These are phyloP conservation scores for Excoecaria agallocha DNA, from an alignment of 345 rosid species.

Conservation along the genomic window DNA sequence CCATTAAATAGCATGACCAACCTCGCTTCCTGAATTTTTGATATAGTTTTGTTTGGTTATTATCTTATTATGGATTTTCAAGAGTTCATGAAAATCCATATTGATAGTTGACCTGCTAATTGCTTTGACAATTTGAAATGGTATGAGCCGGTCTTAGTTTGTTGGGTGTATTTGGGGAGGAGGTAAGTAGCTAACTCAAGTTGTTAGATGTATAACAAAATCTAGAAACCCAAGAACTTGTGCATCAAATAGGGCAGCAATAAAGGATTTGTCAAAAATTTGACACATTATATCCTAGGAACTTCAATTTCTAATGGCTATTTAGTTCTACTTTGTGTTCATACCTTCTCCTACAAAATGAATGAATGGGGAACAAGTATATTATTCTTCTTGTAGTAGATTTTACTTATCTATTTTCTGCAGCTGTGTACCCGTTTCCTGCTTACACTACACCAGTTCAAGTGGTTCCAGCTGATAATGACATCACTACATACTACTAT, in stretches of 20 bases:
- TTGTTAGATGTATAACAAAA: neutral
- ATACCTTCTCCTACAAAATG: neutral
- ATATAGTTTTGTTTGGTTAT: neutral
- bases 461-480: conserved; percentile 64
- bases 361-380: conserved; percentile 6
- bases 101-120: neutral
- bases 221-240: too few relatives aligned
- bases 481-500: conserved; percentile 77
- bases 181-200: neutral
- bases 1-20: too few relatives aligned
- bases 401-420: conserved; percentile 12
- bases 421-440: conserved; percentile 62
- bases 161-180: neutral
- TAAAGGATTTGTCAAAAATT: neutral
- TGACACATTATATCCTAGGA: neutral
- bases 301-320: neutral
- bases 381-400: neutral
- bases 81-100: neutral
- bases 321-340: neutral
- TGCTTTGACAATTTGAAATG: neutral
- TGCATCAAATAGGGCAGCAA: neutral
- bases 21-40: neutral
- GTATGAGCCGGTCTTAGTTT: neutral
- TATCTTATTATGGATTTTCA: neutral
- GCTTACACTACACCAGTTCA: conserved; percentile 62